Base-by-base conservation (phyloP, 176 grass and related monocot species). In the Rhynchospora tenuis region DNA sequence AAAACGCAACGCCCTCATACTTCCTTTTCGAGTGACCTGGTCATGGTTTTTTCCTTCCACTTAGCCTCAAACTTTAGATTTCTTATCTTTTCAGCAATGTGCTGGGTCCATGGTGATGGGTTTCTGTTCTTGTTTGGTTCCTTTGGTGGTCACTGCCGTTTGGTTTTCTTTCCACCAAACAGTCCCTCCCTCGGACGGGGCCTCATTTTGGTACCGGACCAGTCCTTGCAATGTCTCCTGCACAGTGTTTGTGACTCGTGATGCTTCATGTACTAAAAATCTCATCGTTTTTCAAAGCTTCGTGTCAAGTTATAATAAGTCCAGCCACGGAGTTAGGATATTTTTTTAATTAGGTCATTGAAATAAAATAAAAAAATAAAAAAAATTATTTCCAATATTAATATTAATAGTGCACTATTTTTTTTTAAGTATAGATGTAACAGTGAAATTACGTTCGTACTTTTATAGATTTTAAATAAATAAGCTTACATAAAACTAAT, bases 11-110 rank as follows among this genome's bases (percentile, higher is more conserved):
- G 43, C 68, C 43, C 42, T 48, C 69, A 73, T 6, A 73, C 26
- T 50, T 73, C 69, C 44, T 73, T 73, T 73, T 73, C 44, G 1
- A 73, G n/a, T 73, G 69, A 73, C 69, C 69, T 73, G 69, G 69
- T 73, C 4, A 3, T 7, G 20, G 56, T 59, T 59, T 59, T 59
- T 59, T 20, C 17, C 56, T 16, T 20, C 56, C 56, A 59, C 56
- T n/a, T 6, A n/a, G 16, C 38, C 5, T 38, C 5, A 45, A 52
- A 52, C 10, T 52, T 69, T 0, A 50, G 12, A 50, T 74, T 74
- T 74, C 46, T 74, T 8, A 52, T 74, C n/a, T 75, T 54, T 75
- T 54, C 23, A 75, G 72, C 72, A 54, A 52, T 17, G 72, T 13
- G 9, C 29, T 73, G 70, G 65, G 33, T 31, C 7, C 33, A 2